phyloP scores from a whole-genome alignment of 495 filamentous ascomycete species.

The Cercophora scortea region DNA sequence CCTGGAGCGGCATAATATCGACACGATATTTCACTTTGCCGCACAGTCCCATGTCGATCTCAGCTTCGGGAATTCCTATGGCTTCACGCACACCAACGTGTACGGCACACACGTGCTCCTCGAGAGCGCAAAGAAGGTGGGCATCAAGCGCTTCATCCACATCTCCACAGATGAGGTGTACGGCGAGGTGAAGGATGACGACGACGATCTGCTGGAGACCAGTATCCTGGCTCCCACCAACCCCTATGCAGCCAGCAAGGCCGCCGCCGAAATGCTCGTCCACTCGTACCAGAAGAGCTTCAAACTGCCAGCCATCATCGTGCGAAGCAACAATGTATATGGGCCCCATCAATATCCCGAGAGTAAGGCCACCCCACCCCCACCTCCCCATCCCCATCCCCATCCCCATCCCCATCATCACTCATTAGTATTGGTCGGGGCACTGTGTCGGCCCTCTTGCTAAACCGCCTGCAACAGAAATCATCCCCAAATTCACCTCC shows the following conservation, averaged over 20 bases:
- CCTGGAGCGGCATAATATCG: constrained; percentile 55
- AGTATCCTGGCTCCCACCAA: constrained; percentile 63
- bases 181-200: constrained; percentile 58
- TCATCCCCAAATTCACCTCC: constrained; percentile 67
- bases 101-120: constrained; percentile 66
- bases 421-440: neutral
- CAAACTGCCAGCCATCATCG: constrained; percentile 61
- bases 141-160: constrained; percentile 61
- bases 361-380: constrained; percentile 52
- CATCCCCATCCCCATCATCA: constrained; percentile 25
- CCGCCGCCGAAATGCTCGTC: constrained; percentile 75
- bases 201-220: constrained; percentile 53
- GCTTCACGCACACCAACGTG: constrained; percentile 64
- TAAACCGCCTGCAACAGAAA: constrained; percentile 38
- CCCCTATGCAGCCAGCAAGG: constrained; percentile 71
- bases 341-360: constrained; percentile 74
- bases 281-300: constrained; percentile 66
- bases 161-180: constrained; percentile 74
- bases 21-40: constrained; percentile 71
- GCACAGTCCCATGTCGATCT: constrained; percentile 68
- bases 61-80: constrained; percentile 63
- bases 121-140: constrained; percentile 56
- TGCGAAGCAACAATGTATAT: constrained; percentile 72
- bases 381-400: constrained; percentile 14
- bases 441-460: neutral